Conservation (phyloP, 1,284 basidiomycete species). For the Puccinia horiana region DNA sequence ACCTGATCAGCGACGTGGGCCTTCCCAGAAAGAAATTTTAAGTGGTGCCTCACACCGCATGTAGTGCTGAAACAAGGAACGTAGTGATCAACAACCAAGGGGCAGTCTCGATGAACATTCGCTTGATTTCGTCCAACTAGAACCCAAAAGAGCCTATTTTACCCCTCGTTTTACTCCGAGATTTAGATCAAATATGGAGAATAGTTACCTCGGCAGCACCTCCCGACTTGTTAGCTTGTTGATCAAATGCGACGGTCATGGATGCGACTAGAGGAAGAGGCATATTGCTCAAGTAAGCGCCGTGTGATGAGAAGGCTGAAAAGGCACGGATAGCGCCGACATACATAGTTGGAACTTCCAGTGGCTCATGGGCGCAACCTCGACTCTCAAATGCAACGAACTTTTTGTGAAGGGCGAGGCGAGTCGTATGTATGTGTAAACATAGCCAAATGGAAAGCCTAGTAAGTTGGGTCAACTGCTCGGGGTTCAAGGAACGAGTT, state of each 20-base stretch:
- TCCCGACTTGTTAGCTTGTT: slow-evolving; percentile 60
- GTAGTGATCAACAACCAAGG: slow-evolving; percentile 81
- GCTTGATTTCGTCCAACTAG: slow-evolving; percentile 84
- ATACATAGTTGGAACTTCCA: slow-evolving; percentile 41
- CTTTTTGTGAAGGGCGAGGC: background rate
- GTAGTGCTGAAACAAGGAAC: slow-evolving; percentile 75
- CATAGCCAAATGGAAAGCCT: background rate
- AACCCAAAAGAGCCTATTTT: slow-evolving; percentile 61
- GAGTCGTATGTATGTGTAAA: background rate
- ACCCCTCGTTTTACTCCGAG: background rate
- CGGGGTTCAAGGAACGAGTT: background rate
- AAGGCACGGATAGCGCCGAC: background rate
- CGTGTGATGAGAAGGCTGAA: background rate
- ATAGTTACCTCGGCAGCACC: slow-evolving; percentile 65
- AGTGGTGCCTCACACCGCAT: slow-evolving; percentile 68
- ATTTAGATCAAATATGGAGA: slow-evolving; percentile 61
- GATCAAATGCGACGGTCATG: slow-evolving; percentile 78
- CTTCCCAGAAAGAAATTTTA: slow-evolving; percentile 30
- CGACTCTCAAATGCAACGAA: slow-evolving; percentile 30
- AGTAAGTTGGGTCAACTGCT: background rate
- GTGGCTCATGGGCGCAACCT: slow-evolving; percentile 23
- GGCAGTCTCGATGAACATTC: slow-evolving; percentile 85
- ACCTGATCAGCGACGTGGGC: background rate
- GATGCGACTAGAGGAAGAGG: slow-evolving; percentile 56
- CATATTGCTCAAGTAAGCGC: background rate